Conservation (phyloP, 2,329 filamentous ascomycete genomes). For the Cladosporium phlei region DNA sequence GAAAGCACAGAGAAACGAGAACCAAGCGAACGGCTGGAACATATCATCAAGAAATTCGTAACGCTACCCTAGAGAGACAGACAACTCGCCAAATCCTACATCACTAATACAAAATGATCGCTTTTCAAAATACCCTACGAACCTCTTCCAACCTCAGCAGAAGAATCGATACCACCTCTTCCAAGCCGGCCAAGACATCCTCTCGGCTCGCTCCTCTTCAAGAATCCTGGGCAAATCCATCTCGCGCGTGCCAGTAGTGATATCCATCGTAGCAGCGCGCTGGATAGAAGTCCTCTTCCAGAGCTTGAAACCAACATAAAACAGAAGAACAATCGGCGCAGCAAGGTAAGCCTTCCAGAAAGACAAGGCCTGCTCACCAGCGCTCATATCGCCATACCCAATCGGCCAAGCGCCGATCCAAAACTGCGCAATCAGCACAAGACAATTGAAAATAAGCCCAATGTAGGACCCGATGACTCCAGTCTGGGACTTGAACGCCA, state of each 20-base stretch:
- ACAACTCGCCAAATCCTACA: too few species aligned
- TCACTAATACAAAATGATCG: too few species aligned
- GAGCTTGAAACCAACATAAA: conserved; percentile 64
- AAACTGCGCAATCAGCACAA: conserved; percentile 70
- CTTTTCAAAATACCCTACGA: too few species aligned
- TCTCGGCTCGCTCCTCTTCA: conserved; percentile 9
- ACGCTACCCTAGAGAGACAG: too few species aligned
- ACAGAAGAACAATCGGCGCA: conserved; percentile 29
- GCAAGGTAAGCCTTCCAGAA: conserved; percentile 33
- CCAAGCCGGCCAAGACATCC: conserved; percentile 9
- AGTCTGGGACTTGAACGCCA: conserved; percentile 59
- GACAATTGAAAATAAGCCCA: conserved; percentile 67
- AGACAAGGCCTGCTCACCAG: conserved; percentile 24
- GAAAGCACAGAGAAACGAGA: too few species aligned
- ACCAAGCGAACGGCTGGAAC: too few species aligned
- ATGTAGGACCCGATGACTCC: conserved; percentile 77
- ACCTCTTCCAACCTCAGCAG: not conserved
- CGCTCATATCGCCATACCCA: conserved; percentile 46
- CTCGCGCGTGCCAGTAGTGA: conserved; percentile 9
- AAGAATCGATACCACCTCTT: conserved; percentile 14
- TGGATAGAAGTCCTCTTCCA: conserved; percentile 57
- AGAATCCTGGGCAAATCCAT: conserved; percentile 7
- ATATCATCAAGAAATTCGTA: too few species aligned
- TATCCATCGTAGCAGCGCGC: conserved; percentile 6
- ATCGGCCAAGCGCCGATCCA: conserved; percentile 79